Conservation (phyloP, 2,329 filamentous ascomycete species). For the Lachnellula occidentalis region DNA sequence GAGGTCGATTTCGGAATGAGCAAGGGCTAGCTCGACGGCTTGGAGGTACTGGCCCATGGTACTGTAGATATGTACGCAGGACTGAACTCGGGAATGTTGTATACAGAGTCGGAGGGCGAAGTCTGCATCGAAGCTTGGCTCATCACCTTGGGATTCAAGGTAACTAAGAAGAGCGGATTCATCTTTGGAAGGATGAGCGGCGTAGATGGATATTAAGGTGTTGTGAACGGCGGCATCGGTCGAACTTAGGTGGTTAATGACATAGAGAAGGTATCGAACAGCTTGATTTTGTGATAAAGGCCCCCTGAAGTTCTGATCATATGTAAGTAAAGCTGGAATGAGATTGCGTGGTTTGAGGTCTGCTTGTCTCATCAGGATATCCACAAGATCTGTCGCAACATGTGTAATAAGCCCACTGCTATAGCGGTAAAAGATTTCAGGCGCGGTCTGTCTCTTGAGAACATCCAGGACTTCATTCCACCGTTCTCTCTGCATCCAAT, state of each 20-base stretch:
- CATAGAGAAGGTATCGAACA: constrained; percentile 86
- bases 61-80: constrained; percentile 95
- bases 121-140: constrained; percentile 86
- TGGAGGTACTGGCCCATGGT: constrained; percentile 93
- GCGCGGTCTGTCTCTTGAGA: constrained; percentile 85
- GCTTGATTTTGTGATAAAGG: constrained; percentile 78
- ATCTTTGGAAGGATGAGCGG: constrained; percentile 74
- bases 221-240: constrained; percentile 88
- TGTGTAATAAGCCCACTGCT: constrained; percentile 95
- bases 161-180: constrained; percentile 84
- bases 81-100: constrained; percentile 85
- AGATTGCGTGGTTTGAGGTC: constrained; percentile 81
- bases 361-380: constrained; percentile 87
- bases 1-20: constrained; percentile 83
- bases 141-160: constrained; percentile 81
- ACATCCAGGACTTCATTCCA: constrained; percentile 85
- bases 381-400: constrained; percentile 77
- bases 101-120: constrained; percentile 96
- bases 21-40: constrained; percentile 86
- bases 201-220: constrained; percentile 92
- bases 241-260: constrained; percentile 79
- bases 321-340: constrained; percentile 89
- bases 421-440: constrained; percentile 93
- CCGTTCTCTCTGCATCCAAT: constrained; percentile 93
- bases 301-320: constrained; percentile 72